These are phyloP conservation scores for Pythium insidiosum DNA, from an alignment of 352 stramenopile species.

Conservation along the genomic window DNA sequence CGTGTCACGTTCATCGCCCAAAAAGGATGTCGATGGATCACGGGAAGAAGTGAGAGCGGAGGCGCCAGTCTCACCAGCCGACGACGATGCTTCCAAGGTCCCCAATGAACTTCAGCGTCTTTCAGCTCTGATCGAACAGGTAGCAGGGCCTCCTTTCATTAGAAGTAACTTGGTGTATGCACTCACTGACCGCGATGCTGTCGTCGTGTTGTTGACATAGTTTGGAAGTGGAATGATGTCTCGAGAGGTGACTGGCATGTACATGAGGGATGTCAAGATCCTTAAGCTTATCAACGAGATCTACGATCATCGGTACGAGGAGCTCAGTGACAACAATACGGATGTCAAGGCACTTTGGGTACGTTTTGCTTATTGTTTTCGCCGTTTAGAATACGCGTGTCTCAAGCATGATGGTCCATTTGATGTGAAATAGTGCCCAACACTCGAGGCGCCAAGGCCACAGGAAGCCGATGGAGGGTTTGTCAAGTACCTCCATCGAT, in stretches of 20 bases:
- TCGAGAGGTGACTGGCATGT: constrained; percentile 1
- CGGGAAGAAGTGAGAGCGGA: background rate
- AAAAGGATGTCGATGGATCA: background rate
- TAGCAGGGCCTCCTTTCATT: background rate
- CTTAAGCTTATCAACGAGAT: constrained; percentile 59
- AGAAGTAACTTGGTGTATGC: background rate
- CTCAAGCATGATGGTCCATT: too few species aligned
- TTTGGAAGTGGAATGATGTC: background rate
- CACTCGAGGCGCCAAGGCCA: too few species aligned
- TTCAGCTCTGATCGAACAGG: background rate
- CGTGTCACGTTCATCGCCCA: too few species aligned
- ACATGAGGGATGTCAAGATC: constrained; percentile 25
- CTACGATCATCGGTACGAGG: constrained; percentile 39
- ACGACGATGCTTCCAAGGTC: background rate
- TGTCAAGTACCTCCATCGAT: constrained; percentile 34
- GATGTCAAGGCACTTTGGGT: too few species aligned
- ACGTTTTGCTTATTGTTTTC: too few species aligned
- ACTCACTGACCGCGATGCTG: background rate
- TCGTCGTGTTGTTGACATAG: background rate
- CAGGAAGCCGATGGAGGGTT: constrained; percentile 10
- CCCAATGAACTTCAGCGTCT: background rate
- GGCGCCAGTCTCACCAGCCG: background rate
- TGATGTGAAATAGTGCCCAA: too few species aligned
- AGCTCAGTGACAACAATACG: constrained; percentile 9
- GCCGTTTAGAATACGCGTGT: too few species aligned